These are phyloP conservation scores for Colletotrichum neosansevieriae DNA, from an alignment of 2,329 filamentous ascomycete genomes.

Conservation along the genomic window DNA sequence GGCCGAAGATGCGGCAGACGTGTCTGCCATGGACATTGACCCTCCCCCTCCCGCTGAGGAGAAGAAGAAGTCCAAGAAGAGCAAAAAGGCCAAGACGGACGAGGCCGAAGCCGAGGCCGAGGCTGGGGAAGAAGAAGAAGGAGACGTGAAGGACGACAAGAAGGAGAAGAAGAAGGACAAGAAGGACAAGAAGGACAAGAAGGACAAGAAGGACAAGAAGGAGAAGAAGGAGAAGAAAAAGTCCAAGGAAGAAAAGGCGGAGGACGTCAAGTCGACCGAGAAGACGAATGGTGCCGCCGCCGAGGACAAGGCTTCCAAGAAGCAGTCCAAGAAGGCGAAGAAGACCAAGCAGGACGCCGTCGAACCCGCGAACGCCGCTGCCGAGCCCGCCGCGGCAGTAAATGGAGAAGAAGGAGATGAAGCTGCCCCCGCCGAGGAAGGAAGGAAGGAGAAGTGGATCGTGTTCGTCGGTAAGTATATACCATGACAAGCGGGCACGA, in stretches of 20 bases:
- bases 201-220: slow-evolving; percentile 43
- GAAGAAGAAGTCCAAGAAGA: slow-evolving; percentile 46
- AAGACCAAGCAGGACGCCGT: slow-evolving; percentile 49
- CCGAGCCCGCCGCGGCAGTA: slow-evolving; percentile 21
- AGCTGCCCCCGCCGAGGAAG: slow-evolving; percentile 33
- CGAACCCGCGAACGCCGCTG: slow-evolving; percentile 33
- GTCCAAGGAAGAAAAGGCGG: slow-evolving; percentile 44
- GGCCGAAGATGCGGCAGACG: slow-evolving; percentile 17
- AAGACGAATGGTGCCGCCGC: slow-evolving; percentile 47
- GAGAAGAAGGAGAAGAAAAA: slow-evolving; percentile 44
- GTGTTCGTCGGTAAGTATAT: slow-evolving; percentile 74
- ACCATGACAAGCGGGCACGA: slow-evolving; percentile 13
- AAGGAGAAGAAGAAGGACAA: slow-evolving; percentile 47
- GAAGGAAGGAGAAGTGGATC: slow-evolving; percentile 73
- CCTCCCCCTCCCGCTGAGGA: slow-evolving; percentile 42
- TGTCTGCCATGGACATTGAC: slow-evolving; percentile 34
- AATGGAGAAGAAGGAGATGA: slow-evolving; percentile 27
- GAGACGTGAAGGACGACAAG: no score
- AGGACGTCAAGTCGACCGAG: slow-evolving; percentile 50
- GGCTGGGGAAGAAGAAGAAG: slow-evolving; percentile 46
- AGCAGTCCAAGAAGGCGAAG: slow-evolving; percentile 49
- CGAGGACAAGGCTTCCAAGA: slow-evolving; percentile 40
- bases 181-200: slow-evolving; percentile 45
- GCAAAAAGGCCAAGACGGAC: slow-evolving; percentile 38
- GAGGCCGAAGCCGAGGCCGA: slow-evolving; percentile 47